These are phyloP conservation scores for Fistulifera pelliculosa DNA, from an alignment of 108 stramenopile species.

Conservation along the genomic window DNA sequence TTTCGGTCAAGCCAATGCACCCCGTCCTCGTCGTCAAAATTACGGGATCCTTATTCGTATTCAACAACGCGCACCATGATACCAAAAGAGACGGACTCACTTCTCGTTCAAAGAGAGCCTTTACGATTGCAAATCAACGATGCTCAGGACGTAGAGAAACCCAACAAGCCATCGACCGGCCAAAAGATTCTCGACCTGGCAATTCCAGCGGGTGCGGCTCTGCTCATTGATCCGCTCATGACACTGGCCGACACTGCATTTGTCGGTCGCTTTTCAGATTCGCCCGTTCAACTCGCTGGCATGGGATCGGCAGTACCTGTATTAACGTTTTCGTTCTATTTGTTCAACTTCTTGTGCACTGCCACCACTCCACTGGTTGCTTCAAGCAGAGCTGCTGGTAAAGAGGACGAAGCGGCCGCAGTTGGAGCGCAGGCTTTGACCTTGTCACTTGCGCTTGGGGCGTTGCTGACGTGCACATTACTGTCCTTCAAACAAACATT, in stretches of 20 bases:
- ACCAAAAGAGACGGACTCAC: background rate
- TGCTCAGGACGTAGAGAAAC: background rate
- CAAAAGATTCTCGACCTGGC: constrained; percentile 54
- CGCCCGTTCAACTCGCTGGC: constrained; percentile 57
- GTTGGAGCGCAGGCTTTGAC: constrained; percentile 79
- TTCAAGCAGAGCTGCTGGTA: constrained; percentile 30
- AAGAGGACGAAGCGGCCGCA: constrained; percentile 42
- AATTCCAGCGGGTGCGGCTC: constrained; percentile 57
- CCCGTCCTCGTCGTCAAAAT: background rate
- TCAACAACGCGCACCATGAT: background rate
- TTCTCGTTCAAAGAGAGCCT: background rate
- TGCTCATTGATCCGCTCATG: constrained; percentile 80
- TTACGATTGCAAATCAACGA: background rate
- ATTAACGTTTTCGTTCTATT: constrained; percentile 70
- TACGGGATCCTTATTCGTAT: background rate
- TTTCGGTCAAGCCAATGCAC: too few species aligned
- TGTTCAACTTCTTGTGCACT: constrained; percentile 77
- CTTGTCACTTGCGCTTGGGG: constrained; percentile 48
- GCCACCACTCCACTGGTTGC: constrained; percentile 78
- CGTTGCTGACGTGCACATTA: constrained; percentile 24
- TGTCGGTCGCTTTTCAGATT: constrained; percentile 57
- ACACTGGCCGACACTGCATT: constrained; percentile 80
- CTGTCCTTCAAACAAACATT: constrained; percentile 34
- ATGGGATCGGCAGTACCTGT: constrained; percentile 72
- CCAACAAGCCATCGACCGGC: constrained; percentile 16